Evolutionary conservation across 768 basidiomycete species (phyloP).

Genomic region (Mycena vitilis): DNA sequence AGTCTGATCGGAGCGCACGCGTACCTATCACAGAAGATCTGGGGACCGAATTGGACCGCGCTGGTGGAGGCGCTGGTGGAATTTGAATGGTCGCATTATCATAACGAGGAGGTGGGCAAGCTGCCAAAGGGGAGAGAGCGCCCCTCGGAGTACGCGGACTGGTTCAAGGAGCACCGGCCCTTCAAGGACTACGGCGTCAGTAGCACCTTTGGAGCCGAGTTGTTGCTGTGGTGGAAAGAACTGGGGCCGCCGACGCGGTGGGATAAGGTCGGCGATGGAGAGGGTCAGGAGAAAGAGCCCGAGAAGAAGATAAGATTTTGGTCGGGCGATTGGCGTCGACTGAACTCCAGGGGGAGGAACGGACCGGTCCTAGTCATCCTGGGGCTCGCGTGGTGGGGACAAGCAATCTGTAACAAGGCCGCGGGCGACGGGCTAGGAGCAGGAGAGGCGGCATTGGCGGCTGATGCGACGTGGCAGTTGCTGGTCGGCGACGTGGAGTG

Average conservation of each 20-base stretch:
- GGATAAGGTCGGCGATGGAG: not conserved
- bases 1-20: not conserved
- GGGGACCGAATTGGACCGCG: not conserved
- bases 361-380: not conserved
- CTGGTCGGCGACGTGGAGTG: not conserved
- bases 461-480: not conserved
- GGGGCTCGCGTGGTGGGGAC: slow-evolving; percentile 12
- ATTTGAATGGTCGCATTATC: not conserved
- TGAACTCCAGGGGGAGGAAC: too few species aligned
- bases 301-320: too few species aligned
- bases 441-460: not conserved
- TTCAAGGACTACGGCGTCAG: not conserved
- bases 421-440: slow-evolving; percentile 6
- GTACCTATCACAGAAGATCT: not conserved
- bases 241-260: not conserved
- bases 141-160: not conserved
- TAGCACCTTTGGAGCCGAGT: not conserved
- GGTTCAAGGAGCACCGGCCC: slow-evolving; percentile 1
- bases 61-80: not conserved
- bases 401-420: not conserved
- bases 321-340: too few species aligned
- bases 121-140: not conserved
- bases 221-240: slow-evolving; percentile 2
- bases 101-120: not conserved
- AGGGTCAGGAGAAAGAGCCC: not conserved